Evolutionary conservation across 2,329 filamentous ascomycete genomes (phyloP).

Genomic region (Clarireedia sp.): DNA sequence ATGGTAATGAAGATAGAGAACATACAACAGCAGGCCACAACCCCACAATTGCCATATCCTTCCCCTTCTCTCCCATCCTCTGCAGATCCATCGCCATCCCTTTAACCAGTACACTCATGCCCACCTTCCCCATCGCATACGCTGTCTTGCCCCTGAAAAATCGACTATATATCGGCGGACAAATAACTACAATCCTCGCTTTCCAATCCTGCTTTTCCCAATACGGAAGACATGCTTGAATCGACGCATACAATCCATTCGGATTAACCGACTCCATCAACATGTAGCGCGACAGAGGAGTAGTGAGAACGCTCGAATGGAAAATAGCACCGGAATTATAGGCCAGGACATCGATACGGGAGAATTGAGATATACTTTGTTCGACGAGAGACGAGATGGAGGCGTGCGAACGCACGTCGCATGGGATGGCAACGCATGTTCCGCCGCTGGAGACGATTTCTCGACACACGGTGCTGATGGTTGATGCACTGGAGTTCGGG

Average conservation of each 20-base stretch:
- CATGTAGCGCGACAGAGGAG: slow-evolving; percentile 67
- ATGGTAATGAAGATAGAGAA: slow-evolving; percentile 12
- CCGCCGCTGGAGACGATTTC: slow-evolving; percentile 62
- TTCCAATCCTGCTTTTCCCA: slow-evolving; percentile 46
- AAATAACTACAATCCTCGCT: slow-evolving; percentile 68
- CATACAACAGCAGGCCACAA: slow-evolving; percentile 73
- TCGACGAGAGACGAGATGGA: slow-evolving; percentile 53
- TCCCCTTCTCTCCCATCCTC: slow-evolving; percentile 45
- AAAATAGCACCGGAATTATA: slow-evolving; percentile 85
- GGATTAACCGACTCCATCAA: slow-evolving; percentile 70
- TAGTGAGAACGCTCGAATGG: slow-evolving; percentile 69
- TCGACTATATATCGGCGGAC: slow-evolving; percentile 75
- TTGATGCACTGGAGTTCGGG: slow-evolving; percentile 69
- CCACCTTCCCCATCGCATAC: slow-evolving; percentile 72
- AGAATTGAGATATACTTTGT: slow-evolving; percentile 32
- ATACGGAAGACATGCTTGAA: slow-evolving; percentile 62
- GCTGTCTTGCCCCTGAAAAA: slow-evolving; percentile 83
- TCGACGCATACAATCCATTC: slow-evolving; percentile 64
- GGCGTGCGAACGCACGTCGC: slow-evolving; percentile 57
- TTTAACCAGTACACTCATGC: slow-evolving; percentile 74
- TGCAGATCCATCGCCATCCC: slow-evolving; percentile 76
- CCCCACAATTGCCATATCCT: slow-evolving; percentile 69
- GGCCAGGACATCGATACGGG: slow-evolving; percentile 62
- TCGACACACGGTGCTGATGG: slow-evolving; percentile 69
- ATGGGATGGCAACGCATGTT: slow-evolving; percentile 56